These are phyloP conservation scores for Leccinellum albellum DNA, from an alignment of 768 basidiomycete genomes.

Conservation along the genomic window DNA sequence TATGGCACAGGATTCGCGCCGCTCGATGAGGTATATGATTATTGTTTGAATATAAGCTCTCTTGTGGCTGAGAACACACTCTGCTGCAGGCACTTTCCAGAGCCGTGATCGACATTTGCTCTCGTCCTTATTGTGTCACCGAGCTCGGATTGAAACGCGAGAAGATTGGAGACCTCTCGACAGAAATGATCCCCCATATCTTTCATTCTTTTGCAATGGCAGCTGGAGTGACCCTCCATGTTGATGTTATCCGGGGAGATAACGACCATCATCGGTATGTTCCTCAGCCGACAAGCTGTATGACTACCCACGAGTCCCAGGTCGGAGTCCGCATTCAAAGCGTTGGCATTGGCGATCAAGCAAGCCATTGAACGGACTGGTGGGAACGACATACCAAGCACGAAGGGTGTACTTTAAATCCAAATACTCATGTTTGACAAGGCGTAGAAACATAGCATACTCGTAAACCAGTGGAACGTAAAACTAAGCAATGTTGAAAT, in stretches of 20 bases:
- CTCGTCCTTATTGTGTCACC: conserved; percentile 92
- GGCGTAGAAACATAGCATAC: neutral
- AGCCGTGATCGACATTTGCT: conserved; percentile 97
- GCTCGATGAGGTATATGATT: conserved; percentile 77
- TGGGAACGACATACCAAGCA: conserved; percentile 88
- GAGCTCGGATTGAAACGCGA: conserved; percentile 85
- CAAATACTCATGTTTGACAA: neutral
- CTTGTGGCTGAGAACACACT: neutral
- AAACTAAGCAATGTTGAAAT: neutral
- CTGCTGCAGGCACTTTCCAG: conserved; percentile 80
- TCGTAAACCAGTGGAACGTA: neutral
- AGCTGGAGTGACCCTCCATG: conserved; percentile 88
- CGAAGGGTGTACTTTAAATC: conserved; percentile 85
- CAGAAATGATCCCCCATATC: conserved; percentile 97
- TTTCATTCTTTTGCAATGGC: conserved; percentile 98
- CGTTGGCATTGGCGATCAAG: conserved; percentile 89
- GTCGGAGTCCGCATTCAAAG: conserved; percentile 97
- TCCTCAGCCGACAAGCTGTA: neutral
- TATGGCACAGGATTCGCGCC: conserved; percentile 98
- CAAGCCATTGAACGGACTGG: conserved; percentile 93
- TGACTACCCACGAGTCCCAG: conserved; percentile 38
- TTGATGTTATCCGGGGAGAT: conserved; percentile 90
- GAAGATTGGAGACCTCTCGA: conserved; percentile 91
- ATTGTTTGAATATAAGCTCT: neutral
- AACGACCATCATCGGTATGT: conserved; percentile 96